These are phyloP conservation scores for Lipomyces yarrowii DNA, from an alignment of 1,139 yeast genomes.

Conservation along the genomic window DNA sequence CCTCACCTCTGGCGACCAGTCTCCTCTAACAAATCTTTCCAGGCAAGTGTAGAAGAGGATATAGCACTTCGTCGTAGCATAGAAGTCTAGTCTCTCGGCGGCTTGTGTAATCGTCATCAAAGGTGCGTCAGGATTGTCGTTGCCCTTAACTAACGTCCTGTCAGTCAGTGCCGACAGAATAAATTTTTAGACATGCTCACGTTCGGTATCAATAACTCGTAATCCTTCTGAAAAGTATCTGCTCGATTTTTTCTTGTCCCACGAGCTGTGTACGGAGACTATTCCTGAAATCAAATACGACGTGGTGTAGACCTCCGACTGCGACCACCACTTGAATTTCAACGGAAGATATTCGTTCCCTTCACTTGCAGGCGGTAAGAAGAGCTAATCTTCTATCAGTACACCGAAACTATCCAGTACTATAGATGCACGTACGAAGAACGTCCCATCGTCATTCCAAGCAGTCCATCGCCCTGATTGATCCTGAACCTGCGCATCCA, in stretches of 20 bases:
- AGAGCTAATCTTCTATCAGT: background rate
- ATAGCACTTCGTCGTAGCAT: slow-evolving; percentile 3
- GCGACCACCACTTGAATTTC: slow-evolving; percentile 24
- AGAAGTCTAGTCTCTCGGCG: slow-evolving; percentile 12
- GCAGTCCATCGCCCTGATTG: slow-evolving; percentile 17
- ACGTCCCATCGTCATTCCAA: slow-evolving; percentile 27
- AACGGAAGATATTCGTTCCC: slow-evolving; percentile 15
- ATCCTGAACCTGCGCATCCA: slow-evolving; percentile 17
- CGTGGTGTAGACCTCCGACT: slow-evolving; percentile 19
- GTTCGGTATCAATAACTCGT: slow-evolving; percentile 8
- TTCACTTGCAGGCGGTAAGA: slow-evolving; percentile 14
- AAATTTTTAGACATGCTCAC: background rate
- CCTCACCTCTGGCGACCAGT: slow-evolving; percentile 10
- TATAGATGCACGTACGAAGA: slow-evolving; percentile 4
- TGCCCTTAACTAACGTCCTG: background rate
- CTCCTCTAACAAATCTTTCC: slow-evolving; percentile 20
- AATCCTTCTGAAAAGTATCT: slow-evolving; percentile 19
- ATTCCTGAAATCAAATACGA: slow-evolving; percentile 23
- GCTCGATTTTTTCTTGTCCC: slow-evolving; percentile 13
- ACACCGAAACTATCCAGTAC: background rate
- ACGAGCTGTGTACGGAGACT: slow-evolving; percentile 4
- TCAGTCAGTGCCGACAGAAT: background rate
- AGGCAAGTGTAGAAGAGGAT: slow-evolving; percentile 14
- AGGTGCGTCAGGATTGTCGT: slow-evolving; percentile 3
- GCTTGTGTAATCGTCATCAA: slow-evolving; percentile 12